A percentile compares a stretch with the other conserved stretches of the same genome.
Conservation (phyloP, 768 basidiomycete species). For the Gymnopilus junonius region DNA sequence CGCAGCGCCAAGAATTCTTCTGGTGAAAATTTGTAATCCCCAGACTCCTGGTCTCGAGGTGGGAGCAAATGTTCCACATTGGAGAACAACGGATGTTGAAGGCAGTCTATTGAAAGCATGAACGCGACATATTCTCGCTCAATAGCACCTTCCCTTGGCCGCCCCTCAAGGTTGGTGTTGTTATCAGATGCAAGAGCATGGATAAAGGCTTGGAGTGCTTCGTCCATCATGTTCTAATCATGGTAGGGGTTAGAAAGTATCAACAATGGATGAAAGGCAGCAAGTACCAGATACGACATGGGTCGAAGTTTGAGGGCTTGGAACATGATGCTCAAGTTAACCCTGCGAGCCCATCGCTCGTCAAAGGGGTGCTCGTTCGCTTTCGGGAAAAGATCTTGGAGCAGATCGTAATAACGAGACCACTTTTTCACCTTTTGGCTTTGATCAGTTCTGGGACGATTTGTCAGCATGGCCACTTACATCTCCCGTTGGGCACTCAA, state of each 20-base stretch:
- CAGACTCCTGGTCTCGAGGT: conserved; percentile 13
- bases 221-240: conserved; percentile 49
- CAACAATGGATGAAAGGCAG: background rate
- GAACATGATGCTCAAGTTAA: conserved; percentile 67
- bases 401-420: background rate
- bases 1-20: conserved; percentile 38
- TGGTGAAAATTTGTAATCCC: conserved; percentile 33
- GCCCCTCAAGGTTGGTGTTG: background rate
- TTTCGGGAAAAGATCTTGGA: background rate
- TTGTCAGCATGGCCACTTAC: conserved; percentile 18
- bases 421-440: conserved; percentile 4
- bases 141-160: conserved; percentile 47
- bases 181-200: conserved; percentile 50
- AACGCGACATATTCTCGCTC: conserved; percentile 56
- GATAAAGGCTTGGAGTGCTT: conserved; percentile 59
- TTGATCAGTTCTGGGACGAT: background rate
- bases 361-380: background rate
- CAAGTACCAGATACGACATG: conserved; percentile 55
- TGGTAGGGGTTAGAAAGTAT: background rate
- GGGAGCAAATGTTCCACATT: conserved; percentile 26
- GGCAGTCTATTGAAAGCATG: conserved; percentile 61
- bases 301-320: conserved; percentile 60
- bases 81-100: conserved; percentile 55
- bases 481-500: conserved; percentile 44
- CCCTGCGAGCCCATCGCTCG: conserved; percentile 51